These are phyloP conservation scores for Brassica cretica DNA, from an alignment of 345 rosid species.

Conservation along the genomic window DNA sequence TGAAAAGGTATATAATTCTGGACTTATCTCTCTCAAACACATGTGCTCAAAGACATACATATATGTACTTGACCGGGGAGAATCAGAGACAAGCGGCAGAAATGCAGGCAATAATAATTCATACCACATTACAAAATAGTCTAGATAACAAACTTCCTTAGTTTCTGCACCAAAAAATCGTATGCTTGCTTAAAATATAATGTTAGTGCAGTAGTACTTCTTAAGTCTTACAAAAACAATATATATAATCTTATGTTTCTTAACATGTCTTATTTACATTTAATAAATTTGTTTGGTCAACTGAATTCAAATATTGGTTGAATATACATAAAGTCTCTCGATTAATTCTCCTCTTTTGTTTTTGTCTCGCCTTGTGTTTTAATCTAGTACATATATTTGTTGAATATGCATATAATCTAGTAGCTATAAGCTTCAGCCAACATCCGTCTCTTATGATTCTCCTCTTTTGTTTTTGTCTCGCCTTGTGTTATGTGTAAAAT, in stretches of 20 bases:
- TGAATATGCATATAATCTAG: too few species aligned
- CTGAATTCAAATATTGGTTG: background rate
- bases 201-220: background rate
- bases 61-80: background rate
- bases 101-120: conserved; percentile 16
- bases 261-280: background rate
- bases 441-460: background rate
- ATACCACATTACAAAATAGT: background rate
- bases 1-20: background rate
- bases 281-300: background rate
- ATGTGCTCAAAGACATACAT: background rate
- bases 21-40: background rate
- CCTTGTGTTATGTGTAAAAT: conserved; percentile 20
- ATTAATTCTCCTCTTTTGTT: conserved; percentile 29
- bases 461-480: conserved; percentile 7
- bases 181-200: background rate
- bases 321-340: background rate
- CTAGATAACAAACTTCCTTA: background rate
- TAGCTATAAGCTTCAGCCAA: background rate
- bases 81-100: conserved; percentile 27
- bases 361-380: conserved; percentile 26
- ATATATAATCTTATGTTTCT: background rate
- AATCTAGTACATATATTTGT: too few species aligned
- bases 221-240: background rate
- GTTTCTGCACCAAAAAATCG: background rate